A percentile compares a stretch with the other conserved stretches of the same genome.
phyloP scores from a whole-genome alignment of 139 green algal species.

The Chlamydomonas applanata region DNA sequence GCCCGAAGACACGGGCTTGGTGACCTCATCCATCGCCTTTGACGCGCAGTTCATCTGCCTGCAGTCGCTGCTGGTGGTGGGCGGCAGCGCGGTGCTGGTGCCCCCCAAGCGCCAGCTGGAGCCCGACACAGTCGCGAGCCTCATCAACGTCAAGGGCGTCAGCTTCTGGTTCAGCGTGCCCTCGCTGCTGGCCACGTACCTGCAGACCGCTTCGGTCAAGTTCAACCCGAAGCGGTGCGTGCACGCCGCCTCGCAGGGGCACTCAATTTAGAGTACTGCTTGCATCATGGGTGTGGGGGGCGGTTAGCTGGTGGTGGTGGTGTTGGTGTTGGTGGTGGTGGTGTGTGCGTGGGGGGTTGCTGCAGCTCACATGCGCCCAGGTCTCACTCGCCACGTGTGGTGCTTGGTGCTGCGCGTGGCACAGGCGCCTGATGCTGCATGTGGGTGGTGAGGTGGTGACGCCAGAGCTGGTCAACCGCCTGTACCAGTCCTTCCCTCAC shows the following conservation, averaged over 20 bases:
- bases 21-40: too few relatives aligned
- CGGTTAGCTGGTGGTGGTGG: too few relatives aligned
- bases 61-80: too few relatives aligned
- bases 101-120: too few relatives aligned
- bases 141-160: constrained; percentile 6
- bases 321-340: too few relatives aligned
- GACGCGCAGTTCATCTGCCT: too few relatives aligned
- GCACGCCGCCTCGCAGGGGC: not conserved
- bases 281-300: not conserved
- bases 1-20: too few relatives aligned
- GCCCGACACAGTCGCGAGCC: not conserved
- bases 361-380: too few relatives aligned
- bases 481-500: constrained; percentile 14
- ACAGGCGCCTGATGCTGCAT: not conserved
- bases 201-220: constrained; percentile 7
- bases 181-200: constrained; percentile 23
- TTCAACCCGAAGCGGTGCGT: constrained; percentile 15
- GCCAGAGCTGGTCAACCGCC: not conserved
- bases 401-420: too few relatives aligned
- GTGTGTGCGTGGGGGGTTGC: too few relatives aligned
- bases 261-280: not conserved
- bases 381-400: too few relatives aligned
- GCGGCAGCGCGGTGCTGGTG: too few relatives aligned
- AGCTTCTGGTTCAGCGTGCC: constrained; percentile 24
- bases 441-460: constrained; percentile 21